Evolutionary conservation across 2,329 filamentous ascomycete genomes (phyloP).

Genomic region (Alternaria sp.): DNA sequence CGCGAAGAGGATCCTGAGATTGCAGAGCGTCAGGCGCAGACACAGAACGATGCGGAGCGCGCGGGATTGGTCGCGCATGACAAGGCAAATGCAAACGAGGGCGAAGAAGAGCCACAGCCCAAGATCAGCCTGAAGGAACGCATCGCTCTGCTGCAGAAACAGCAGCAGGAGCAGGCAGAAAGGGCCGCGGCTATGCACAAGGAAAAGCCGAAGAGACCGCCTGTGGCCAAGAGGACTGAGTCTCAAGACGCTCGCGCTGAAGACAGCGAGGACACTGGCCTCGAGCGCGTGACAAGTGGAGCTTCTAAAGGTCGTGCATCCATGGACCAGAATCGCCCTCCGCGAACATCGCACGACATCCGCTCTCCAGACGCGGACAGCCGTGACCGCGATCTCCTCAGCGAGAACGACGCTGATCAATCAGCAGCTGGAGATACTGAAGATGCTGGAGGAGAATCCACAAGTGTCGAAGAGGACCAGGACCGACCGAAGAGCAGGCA

Average conservation of each 20-base stretch:
- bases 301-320: constrained; percentile 47
- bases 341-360: constrained; percentile 47
- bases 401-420: constrained; percentile 71
- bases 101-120: constrained; percentile 76
- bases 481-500: constrained; percentile 53
- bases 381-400: constrained; percentile 60
- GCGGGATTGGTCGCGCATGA: constrained; percentile 63
- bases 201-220: constrained; percentile 80
- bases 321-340: constrained; percentile 48
- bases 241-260: constrained; percentile 45
- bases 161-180: constrained; percentile 87
- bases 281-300: constrained; percentile 45
- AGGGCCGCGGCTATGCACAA: constrained; percentile 81
- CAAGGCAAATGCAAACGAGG: constrained; percentile 53
- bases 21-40: constrained; percentile 68
- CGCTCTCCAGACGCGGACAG: constrained; percentile 48
- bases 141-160: constrained; percentile 90
- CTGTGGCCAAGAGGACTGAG: constrained; percentile 68
- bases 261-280: constrained; percentile 45
- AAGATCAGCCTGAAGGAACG: constrained; percentile 95
- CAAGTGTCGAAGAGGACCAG: constrained; percentile 77
- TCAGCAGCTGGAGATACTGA: constrained; percentile 68
- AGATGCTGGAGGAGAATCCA: constrained; percentile 66
- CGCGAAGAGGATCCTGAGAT: constrained; percentile 82
- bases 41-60: constrained; percentile 69